phyloP scores from a whole-genome alignment of 768 basidiomycete genomes.

The Guyanaporus albipodus region DNA sequence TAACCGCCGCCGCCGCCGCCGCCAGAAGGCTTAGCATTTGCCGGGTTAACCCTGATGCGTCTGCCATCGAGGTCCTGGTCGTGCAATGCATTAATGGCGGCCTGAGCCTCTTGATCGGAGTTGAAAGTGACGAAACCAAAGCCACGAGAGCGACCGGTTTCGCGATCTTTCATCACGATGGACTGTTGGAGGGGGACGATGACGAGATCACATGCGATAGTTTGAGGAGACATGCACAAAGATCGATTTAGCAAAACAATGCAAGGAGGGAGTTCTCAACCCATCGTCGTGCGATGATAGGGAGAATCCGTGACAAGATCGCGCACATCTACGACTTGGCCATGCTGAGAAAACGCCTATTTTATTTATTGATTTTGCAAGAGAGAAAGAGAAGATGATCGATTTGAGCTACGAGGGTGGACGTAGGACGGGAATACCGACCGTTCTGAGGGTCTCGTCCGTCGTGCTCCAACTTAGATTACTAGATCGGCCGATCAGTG shows the following conservation, averaged over 20 bases:
- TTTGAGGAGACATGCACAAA: conserved; percentile 23
- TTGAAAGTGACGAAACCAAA: conserved; percentile 52
- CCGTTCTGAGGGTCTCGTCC: conserved; percentile 23
- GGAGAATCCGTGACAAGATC: conserved; percentile 28
- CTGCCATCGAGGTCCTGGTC: conserved; percentile 56
- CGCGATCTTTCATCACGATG: conserved; percentile 46
- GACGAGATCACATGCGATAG: conserved; percentile 6
- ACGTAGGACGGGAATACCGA: conserved; percentile 13
- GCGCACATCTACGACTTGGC: conserved; percentile 50
- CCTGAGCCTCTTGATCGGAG: conserved; percentile 35
- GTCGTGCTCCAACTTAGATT: conserved; percentile 35
- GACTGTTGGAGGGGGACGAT: conserved; percentile 18
- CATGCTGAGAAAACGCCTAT: conserved; percentile 43
- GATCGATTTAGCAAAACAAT: conserved; percentile 25
- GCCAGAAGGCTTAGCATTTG: conserved; percentile 29
- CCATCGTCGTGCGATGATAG: conserved; percentile 31
- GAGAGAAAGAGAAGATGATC: not conserved
- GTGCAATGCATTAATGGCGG: conserved; percentile 43
- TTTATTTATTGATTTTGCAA: not conserved
- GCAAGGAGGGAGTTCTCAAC: conserved; percentile 24
- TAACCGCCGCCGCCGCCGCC: conserved; percentile 24
- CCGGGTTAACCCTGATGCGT: conserved; percentile 47
- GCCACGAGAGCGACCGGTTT: conserved; percentile 54
- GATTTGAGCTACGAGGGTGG: conserved; percentile 5
- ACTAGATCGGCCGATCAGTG: conserved; percentile 7